Conservation (phyloP, 176 grass and related monocot genomes). For the Leersia perrieri region DNA sequence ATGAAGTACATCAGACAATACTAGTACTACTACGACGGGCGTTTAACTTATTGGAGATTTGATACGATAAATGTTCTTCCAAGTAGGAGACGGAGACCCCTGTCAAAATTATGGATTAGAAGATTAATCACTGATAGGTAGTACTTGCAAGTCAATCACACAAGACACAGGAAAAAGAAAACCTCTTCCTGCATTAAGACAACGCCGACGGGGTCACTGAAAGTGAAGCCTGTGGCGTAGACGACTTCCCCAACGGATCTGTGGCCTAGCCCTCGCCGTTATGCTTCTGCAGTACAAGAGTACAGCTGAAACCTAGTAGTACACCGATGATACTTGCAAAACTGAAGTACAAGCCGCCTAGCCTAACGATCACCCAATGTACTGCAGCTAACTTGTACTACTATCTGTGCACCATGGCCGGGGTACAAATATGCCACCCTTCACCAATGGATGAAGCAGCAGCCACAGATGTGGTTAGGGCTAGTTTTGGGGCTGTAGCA, state of each 20-base stretch:
- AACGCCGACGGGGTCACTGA: background rate
- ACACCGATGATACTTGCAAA: background rate
- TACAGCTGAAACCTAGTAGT: slow-evolving; percentile 34
- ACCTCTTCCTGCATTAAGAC: background rate
- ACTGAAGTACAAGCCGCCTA: slow-evolving; percentile 20
- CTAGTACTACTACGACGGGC: background rate
- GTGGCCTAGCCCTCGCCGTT: slow-evolving; percentile 15
- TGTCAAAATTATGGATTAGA: background rate
- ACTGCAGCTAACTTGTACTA: slow-evolving; percentile 41
- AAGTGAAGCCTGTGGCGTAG: slow-evolving; percentile 17
- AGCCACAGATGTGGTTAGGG: background rate
- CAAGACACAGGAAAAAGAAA: background rate
- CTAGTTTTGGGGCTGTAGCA: slow-evolving; percentile 39
- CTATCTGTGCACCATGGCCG: background rate
- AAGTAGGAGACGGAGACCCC: background rate
- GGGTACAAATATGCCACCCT: slow-evolving; percentile 37
- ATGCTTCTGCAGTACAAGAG: slow-evolving; percentile 40
- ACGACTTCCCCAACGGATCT: background rate
- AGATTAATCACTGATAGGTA: background rate
- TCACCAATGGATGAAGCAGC: background rate
- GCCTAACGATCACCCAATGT: slow-evolving; percentile 7
- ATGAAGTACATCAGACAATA: background rate
- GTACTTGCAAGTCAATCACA: background rate
- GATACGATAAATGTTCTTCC: background rate
- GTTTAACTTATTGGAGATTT: too few relatives aligned